Evolutionary conservation across 2,329 filamentous ascomycete genomes (phyloP).

Genomic region (Ceratocystis variospora): DNA sequence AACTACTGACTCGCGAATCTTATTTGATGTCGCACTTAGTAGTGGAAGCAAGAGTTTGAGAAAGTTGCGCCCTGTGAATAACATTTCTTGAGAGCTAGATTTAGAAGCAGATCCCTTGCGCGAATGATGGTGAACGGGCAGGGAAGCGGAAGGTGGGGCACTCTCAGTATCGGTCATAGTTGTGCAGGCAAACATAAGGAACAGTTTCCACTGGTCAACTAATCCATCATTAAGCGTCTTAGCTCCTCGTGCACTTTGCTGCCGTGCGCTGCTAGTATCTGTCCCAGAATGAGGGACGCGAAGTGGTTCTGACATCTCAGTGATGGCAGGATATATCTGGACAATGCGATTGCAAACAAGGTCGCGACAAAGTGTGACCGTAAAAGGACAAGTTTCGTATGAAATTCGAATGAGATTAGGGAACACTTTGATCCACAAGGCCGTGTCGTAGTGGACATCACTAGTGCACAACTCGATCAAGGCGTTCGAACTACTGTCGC

Average conservation of each 20-base stretch:
- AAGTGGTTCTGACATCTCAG: constrained; percentile 59
- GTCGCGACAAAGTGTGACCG: constrained; percentile 79
- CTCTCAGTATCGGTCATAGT: constrained; percentile 74
- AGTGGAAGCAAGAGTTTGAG: constrained; percentile 88
- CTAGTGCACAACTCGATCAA: constrained; percentile 90
- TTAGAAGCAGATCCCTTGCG: constrained; percentile 63
- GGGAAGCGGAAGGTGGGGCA: constrained; percentile 32
- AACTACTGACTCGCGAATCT: constrained; percentile 81
- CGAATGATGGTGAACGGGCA: constrained; percentile 47
- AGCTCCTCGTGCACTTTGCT: constrained; percentile 38
- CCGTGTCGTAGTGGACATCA: constrained; percentile 86
- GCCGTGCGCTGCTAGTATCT: constrained; percentile 41
- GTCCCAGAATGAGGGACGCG: constrained; percentile 51
- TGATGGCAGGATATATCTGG: constrained; percentile 82
- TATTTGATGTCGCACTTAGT: constrained; percentile 62
- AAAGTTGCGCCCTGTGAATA: constrained; percentile 73
- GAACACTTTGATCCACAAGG: constrained; percentile 95
- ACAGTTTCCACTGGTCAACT: constrained; percentile 95
- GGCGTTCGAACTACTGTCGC: constrained; percentile 69
- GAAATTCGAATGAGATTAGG: constrained; percentile 86
- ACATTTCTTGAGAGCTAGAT: constrained; percentile 53
- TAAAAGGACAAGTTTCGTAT: constrained; percentile 81
- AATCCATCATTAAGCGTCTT: constrained; percentile 71
- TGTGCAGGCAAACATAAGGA: constrained; percentile 92
- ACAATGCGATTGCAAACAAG: constrained; percentile 83